These are phyloP conservation scores for Fusarium irregulare DNA, from an alignment of 2,329 filamentous ascomycete genomes.

Conservation along the genomic window DNA sequence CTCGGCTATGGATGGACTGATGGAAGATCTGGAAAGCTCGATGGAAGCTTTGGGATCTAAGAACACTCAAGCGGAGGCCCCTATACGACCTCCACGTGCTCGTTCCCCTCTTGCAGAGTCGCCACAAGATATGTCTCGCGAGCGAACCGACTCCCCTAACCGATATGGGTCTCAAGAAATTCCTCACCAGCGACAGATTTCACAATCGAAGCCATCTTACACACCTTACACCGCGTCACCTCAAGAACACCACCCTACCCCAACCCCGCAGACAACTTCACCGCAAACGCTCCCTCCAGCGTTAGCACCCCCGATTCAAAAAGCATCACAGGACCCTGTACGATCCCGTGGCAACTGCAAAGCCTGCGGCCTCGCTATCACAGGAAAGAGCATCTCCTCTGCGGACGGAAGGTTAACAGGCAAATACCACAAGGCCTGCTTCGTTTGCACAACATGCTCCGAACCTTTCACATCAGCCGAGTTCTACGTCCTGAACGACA, in stretches of 20 bases:
- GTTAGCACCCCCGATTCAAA: constrained; percentile 43
- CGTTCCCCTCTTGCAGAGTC: constrained; percentile 46
- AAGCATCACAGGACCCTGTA: constrained; percentile 55
- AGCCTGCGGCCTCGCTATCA: constrained; percentile 81
- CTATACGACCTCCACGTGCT: constrained; percentile 42
- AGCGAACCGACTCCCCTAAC: constrained; percentile 38
- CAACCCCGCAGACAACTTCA: constrained; percentile 19
- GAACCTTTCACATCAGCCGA: constrained; percentile 86
- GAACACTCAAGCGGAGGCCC: constrained; percentile 51
- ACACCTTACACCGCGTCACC: constrained; percentile 36
- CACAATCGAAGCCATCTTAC: constrained; percentile 29
- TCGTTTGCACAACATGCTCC: constrained; percentile 87
- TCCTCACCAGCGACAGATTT: constrained; percentile 23
- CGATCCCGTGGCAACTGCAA: constrained; percentile 81
- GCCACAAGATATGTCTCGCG: constrained; percentile 44
- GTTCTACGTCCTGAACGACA: constrained; percentile 90
- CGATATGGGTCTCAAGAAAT: constrained; percentile 37
- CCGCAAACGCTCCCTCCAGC: constrained; percentile 19
- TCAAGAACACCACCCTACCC: constrained; percentile 30
- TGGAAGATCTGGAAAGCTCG: constrained; percentile 66
- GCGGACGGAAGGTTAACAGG: constrained; percentile 92
- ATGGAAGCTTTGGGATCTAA: constrained; percentile 53
- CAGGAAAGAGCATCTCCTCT: constrained; percentile 92
- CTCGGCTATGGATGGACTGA: constrained; percentile 63
- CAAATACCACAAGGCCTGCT: constrained; percentile 94